phyloP scores from a whole-genome alignment of 2,329 filamentous ascomycete genomes.

The Nothomitra cinnamomea region DNA sequence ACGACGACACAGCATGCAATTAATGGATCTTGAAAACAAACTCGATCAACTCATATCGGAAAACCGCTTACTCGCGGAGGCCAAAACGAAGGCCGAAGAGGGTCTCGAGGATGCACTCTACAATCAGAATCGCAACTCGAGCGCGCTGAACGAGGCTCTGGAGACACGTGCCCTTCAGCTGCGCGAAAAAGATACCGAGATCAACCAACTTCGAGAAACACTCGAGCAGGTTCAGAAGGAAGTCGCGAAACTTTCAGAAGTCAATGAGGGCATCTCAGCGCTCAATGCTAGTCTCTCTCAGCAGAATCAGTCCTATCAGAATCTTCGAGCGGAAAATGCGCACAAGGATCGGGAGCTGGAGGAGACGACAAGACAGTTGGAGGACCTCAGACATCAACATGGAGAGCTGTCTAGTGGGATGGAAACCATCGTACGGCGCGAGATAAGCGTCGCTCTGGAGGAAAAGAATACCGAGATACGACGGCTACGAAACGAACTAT shows the following conservation, averaged over 20 bases:
- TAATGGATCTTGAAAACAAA: conserved; percentile 73
- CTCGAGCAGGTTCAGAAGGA: conserved; percentile 70
- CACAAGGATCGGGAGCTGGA: conserved; percentile 46
- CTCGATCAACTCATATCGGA: conserved; percentile 75
- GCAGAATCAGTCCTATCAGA: conserved; percentile 53
- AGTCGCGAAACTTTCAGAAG: conserved; percentile 60
- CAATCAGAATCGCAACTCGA: conserved; percentile 34
- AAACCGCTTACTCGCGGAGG: conserved; percentile 62
- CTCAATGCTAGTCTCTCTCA: conserved; percentile 62
- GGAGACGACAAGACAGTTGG: conserved; percentile 42
- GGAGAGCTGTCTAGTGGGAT: conserved; percentile 43
- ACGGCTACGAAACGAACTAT: conserved; percentile 59
- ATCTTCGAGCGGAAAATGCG: conserved; percentile 48
- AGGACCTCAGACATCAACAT: conserved; percentile 47
- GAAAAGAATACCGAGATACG: conserved; percentile 75
- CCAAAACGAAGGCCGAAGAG: conserved; percentile 52
- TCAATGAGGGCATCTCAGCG: conserved; percentile 63
- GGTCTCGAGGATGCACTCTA: conserved; percentile 37
- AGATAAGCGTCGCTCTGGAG: conserved; percentile 48
- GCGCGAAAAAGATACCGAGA: conserved; percentile 71
- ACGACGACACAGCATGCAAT: conserved; percentile 92
- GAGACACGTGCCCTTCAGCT: conserved; percentile 52
- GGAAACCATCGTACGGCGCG: conserved; percentile 41
- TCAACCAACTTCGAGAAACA: conserved; percentile 62
- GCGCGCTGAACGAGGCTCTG: conserved; percentile 32